Evolutionary conservation across 2,329 filamentous ascomycete species (phyloP).

Genomic region (Zymoseptoria ardabiliae): DNA sequence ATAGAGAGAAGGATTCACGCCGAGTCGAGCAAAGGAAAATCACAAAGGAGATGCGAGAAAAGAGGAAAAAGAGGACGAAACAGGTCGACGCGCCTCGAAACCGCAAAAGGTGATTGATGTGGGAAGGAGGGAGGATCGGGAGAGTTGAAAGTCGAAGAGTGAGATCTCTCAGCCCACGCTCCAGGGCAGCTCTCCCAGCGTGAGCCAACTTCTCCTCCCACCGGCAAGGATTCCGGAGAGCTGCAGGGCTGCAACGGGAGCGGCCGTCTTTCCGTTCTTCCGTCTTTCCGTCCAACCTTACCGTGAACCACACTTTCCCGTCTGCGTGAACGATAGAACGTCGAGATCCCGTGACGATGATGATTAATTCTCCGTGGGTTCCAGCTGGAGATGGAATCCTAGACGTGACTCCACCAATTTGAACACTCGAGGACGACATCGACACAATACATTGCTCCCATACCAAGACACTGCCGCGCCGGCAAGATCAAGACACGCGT

Average conservation of each 20-base stretch:
- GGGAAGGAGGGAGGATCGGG: background rate
- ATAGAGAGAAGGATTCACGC: conserved; percentile 2
- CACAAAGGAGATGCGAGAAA: conserved; percentile 28
- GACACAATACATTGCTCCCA: background rate
- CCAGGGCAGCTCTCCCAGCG: too few relatives aligned
- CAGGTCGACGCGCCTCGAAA: background rate
- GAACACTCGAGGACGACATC: too few relatives aligned
- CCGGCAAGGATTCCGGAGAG: background rate
- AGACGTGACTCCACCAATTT: too few relatives aligned
- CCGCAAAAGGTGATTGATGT: conserved; percentile 1
- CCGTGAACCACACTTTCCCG: background rate
- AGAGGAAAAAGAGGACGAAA: conserved; percentile 10
- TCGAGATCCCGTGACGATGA: too few relatives aligned
- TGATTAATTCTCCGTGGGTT: too few relatives aligned
- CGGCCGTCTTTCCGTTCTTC: background rate
- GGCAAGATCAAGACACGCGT: background rate
- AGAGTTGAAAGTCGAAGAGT: too few relatives aligned
- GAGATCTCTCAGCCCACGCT: too few relatives aligned
- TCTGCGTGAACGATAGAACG: too few relatives aligned
- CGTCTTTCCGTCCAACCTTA: background rate
- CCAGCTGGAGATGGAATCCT: too few relatives aligned
- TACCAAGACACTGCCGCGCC: background rate
- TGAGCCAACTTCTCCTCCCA: background rate
- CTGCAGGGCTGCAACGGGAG: background rate
- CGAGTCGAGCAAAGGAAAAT: background rate